Conservation (phyloP, 2,329 filamentous ascomycete species). For the Coniochaeta sp. region DNA sequence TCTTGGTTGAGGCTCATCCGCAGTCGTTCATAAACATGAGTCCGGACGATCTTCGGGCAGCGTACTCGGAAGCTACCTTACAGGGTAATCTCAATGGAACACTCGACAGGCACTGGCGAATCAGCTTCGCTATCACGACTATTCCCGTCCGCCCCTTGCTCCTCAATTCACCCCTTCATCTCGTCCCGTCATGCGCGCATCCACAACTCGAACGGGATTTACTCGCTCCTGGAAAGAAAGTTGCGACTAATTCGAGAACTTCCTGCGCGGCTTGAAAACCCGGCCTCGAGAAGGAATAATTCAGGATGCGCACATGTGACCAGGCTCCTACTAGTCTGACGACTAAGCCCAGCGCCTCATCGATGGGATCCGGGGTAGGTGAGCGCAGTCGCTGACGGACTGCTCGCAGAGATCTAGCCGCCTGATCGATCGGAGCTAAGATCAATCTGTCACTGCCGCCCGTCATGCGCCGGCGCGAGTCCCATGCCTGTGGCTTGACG, state of each 20-base stretch:
- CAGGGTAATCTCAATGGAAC: background rate
- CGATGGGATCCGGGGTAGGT: background rate
- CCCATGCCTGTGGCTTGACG: constrained; percentile 1
- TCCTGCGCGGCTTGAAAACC: background rate
- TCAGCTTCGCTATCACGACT: background rate
- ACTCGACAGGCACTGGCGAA: background rate
- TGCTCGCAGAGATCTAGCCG: background rate
- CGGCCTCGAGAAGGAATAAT: background rate
- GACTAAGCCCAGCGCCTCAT: background rate
- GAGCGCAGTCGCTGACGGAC: background rate
- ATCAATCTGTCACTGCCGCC: background rate
- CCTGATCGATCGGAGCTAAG: background rate
- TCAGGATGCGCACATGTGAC: background rate
- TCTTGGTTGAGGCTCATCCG: background rate
- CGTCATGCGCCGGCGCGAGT: background rate
- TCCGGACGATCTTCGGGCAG: background rate
- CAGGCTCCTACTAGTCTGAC: background rate
- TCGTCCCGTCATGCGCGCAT: background rate
- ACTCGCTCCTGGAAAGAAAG: background rate
- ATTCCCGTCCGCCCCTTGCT: background rate
- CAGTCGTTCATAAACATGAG: background rate
- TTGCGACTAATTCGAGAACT: background rate
- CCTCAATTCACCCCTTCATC: background rate
- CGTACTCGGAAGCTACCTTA: background rate
- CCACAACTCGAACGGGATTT: background rate